Conservation (phyloP, 768 basidiomycete species). For the Guyanaporus albipodus region DNA sequence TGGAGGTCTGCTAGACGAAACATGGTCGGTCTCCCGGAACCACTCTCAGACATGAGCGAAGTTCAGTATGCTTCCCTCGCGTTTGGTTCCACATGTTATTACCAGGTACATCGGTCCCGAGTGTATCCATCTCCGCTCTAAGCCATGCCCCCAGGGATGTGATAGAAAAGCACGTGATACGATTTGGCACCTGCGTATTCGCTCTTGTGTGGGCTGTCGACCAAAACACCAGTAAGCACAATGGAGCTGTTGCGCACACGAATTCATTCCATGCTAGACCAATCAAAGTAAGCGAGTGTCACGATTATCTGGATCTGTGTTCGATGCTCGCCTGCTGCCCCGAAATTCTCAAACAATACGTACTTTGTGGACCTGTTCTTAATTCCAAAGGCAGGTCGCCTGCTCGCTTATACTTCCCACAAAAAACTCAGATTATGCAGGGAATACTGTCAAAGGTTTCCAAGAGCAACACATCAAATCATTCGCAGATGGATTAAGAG, state of each 20-base stretch:
- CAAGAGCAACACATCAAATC: conserved; percentile 16
- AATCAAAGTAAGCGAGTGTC: conserved; percentile 11
- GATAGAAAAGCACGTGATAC: conserved; percentile 23
- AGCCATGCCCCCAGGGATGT: conserved; percentile 20
- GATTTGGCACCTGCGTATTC: conserved; percentile 32
- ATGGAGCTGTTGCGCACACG: not conserved
- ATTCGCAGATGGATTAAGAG: conserved; percentile 13
- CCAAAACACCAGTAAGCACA: conserved; percentile 22
- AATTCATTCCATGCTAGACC: conserved; percentile 11
- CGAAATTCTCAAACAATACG: conserved; percentile 17
- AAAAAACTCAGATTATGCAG: conserved; percentile 12
- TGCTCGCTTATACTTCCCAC: not conserved
- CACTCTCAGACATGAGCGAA: conserved; percentile 45
- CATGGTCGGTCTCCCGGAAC: conserved; percentile 40
- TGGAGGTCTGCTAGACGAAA: conserved; percentile 34
- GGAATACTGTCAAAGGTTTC: conserved; percentile 20
- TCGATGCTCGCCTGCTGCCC: conserved; percentile 7
- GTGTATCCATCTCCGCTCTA: not conserved
- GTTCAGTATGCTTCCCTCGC: conserved; percentile 47
- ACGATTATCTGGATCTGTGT: conserved; percentile 7
- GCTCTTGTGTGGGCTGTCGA: conserved; percentile 28
- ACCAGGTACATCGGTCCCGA: conserved; percentile 13
- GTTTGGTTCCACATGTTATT: conserved; percentile 46
- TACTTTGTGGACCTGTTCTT: conserved; percentile 27
- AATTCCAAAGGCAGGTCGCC: conserved; percentile 18